phyloP scores from a whole-genome alignment of 2,329 filamentous ascomycete genomes.

The Fusarium udum region DNA sequence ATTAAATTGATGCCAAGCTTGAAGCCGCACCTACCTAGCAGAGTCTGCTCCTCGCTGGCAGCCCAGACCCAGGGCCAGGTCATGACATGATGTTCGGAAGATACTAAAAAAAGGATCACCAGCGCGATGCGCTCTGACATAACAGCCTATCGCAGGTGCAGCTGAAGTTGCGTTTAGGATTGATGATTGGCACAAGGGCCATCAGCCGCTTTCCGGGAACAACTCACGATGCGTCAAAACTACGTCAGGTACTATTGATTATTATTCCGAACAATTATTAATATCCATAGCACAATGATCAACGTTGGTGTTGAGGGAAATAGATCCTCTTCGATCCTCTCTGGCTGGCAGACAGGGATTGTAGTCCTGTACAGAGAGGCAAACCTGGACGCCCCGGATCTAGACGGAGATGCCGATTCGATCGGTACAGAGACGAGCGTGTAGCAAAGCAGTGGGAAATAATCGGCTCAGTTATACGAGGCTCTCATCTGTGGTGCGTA shows the following conservation, averaged over 20 bases:
- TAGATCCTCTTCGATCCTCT: background rate
- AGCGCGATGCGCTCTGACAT: constrained; percentile 7
- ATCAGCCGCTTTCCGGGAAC: constrained; percentile 33
- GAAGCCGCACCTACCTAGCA: background rate
- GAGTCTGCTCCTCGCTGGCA: background rate
- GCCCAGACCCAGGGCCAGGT: background rate
- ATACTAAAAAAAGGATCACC: constrained; percentile 38
- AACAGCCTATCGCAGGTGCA: constrained; percentile 2
- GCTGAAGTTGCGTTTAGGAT: background rate
- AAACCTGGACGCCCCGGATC: constrained; percentile 3
- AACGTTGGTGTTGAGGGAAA: background rate
- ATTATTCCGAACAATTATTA: background rate
- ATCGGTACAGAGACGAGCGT: constrained; percentile 1
- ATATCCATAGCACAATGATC: background rate
- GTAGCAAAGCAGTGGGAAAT: background rate
- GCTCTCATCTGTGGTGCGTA: constrained; percentile 12
- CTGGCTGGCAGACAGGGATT: background rate
- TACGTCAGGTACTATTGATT: constrained; percentile 21
- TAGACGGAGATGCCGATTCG: constrained; percentile 29
- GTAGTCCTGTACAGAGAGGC: background rate
- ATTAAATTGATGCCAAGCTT: constrained; percentile 20
- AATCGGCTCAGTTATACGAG: constrained; percentile 29
- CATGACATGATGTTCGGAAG: background rate
- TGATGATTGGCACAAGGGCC: constrained; percentile 20
- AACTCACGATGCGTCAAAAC: constrained; percentile 32